A percentile compares a stretch with the other conserved stretches of the same genome.
phyloP scores from a whole-genome alignment of 2,329 filamentous ascomycete genomes.

The Tympanopsis confertula region DNA sequence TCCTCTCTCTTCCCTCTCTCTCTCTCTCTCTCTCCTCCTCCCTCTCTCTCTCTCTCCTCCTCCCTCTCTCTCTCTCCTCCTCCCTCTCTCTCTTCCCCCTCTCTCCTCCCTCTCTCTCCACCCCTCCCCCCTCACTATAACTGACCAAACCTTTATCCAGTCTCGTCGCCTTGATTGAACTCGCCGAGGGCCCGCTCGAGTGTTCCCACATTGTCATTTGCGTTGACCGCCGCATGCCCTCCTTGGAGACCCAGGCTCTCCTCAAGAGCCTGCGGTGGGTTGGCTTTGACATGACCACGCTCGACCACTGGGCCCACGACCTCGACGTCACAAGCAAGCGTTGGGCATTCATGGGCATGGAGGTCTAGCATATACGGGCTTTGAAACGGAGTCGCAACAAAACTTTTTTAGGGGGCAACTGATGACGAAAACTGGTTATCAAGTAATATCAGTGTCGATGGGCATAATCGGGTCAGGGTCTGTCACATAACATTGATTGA shows the following conservation, averaged over 20 bases:
- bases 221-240: constrained; percentile 59
- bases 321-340: constrained; percentile 58
- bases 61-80: not conserved
- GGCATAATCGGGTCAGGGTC: too few relatives aligned
- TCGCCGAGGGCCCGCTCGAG: constrained; percentile 65
- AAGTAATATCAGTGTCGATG: too few relatives aligned
- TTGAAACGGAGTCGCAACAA: too few relatives aligned
- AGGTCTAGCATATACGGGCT: constrained; percentile 50
- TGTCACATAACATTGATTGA: too few relatives aligned
- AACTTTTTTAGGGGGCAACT: too few relatives aligned
- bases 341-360: constrained; percentile 85
- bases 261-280: constrained; percentile 85
- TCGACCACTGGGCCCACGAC: constrained; percentile 62
- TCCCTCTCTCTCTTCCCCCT: not conserved
- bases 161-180: constrained; percentile 80
- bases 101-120: not conserved
- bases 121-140: constrained; percentile 6
- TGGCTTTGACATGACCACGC: constrained; percentile 72
- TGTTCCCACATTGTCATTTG: constrained; percentile 72
- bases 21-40: too few relatives aligned
- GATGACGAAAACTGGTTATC: too few relatives aligned
- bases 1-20: too few relatives aligned
- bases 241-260: constrained; percentile 51
- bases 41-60: too few relatives aligned
- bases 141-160: constrained; percentile 30